Evolutionary conservation across 2,329 filamentous ascomycete genomes (phyloP), one percentile per base, ranked within the genome.

Genomic region (Aspergillus sclerotialis): DNA sequence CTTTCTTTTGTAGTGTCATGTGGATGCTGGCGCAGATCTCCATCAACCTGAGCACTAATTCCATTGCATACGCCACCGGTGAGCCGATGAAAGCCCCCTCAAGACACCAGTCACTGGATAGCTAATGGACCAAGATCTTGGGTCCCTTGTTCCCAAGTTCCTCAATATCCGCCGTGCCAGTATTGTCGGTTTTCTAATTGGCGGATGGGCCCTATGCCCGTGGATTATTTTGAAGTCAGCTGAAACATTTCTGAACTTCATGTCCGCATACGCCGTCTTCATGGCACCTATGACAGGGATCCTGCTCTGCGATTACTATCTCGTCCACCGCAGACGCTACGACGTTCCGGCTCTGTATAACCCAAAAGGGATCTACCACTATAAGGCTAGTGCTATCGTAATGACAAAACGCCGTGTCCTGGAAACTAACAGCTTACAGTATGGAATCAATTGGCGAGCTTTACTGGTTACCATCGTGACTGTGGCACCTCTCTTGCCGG

Each of bases 161-260:
- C 52, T 78, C 40, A 76, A 78, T 43, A 75, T 80, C 46, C 60
- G 61, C 6, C 69, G 76, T 12, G 75, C 75, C 6, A 72, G 71
- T 37, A 55, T 78, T 19, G 58, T 78, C 28, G 69, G 72, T 4
- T 72, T 73, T 2, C 32, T 78, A 3, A 53, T 77, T 0, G n/a
- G n/a, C n/a, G 72, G 70, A 14, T 80, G 76, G 75, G 67, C 69
- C 3, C 64, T 81, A 19, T 75, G 78, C 1, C 77, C 76, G 2
- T 82, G 78, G 78, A 80, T 80, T 58, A 82, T 82, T 37, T 61
- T 82, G 12, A 64, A 56, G 21, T 77, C 72, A 0, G 78, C 78
- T 2, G 52, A 58, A 2, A 76, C 70, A 1, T 76, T 82, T 44
- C 58, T 81, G 3, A 69, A 72, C 28, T 84, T 84, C 58, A 80